A percentile compares a stretch with the other conserved stretches of the same genome.
These are phyloP conservation scores for Colletotrichum liriopes DNA, from an alignment of 2,329 filamentous ascomycete genomes.

Conservation along the genomic window DNA sequence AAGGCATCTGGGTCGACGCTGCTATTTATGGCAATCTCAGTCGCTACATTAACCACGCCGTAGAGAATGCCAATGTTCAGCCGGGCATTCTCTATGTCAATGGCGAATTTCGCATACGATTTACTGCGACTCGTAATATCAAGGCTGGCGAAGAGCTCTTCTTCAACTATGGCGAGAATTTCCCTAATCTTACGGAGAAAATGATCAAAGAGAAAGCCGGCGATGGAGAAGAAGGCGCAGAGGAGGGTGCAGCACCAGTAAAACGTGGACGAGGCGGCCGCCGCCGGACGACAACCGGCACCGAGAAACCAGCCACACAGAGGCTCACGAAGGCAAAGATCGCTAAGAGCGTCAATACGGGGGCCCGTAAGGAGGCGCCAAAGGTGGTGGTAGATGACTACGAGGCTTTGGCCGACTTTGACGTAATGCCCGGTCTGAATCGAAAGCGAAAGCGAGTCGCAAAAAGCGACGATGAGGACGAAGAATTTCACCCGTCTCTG, in stretches of 20 bases:
- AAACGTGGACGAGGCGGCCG: constrained; percentile 35
- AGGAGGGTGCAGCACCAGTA: constrained; percentile 9
- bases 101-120: constrained; percentile 82
- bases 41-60: constrained; percentile 87
- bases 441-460: constrained; percentile 37
- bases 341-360: constrained; percentile 35
- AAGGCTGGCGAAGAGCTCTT: constrained; percentile 82
- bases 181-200: constrained; percentile 73
- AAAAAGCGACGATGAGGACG: constrained; percentile 39
- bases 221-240: constrained; percentile 42
- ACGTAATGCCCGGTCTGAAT: constrained; percentile 5
- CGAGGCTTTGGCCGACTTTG: constrained; percentile 33
- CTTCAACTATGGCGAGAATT: constrained; percentile 84
- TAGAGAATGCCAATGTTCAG: constrained; percentile 68
- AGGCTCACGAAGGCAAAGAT: constrained; percentile 35
- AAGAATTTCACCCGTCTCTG: constrained; percentile 39
- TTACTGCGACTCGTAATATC: constrained; percentile 78
- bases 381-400: constrained; percentile 34
- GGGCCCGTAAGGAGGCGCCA: constrained; percentile 41
- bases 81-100: constrained; percentile 81
- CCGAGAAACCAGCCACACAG: constrained; percentile 27
- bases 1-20: constrained; percentile 80
- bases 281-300: constrained; percentile 6
- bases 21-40: constrained; percentile 85
- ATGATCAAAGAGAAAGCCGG: constrained; percentile 61